Evolutionary conservation across 2,329 filamentous ascomycete genomes (phyloP), one percentile per base, ranked within the genome.

Genomic region (Apiospora phragmitis): DNA sequence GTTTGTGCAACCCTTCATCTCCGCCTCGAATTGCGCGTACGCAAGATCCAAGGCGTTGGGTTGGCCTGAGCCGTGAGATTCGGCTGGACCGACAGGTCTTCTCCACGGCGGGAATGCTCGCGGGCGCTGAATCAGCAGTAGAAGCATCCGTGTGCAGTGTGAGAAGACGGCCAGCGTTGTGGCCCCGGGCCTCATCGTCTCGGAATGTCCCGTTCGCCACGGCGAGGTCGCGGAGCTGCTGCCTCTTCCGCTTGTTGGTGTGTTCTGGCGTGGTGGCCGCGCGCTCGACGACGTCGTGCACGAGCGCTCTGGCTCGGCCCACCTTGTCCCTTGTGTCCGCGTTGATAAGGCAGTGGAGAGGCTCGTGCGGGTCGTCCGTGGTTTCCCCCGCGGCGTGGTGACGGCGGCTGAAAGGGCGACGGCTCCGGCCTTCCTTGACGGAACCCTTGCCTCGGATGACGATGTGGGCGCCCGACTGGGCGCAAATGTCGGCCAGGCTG

Each of bases 391-490:
- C 12, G 24, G 2, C 12, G 11, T 14, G 24, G 49, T 7, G 24
- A 26, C 11, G 49, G 24, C 12, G n/a, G n/a, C n/a, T n/a, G n/a
- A n/a, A 85, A 80, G 93, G 93, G 24, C 14, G 49, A 12, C 24
- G 49, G 49, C 24, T 85, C 80, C 94, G 93, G 83, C 92, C 92
- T 87, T 94, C 92, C 81, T 94, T 94, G 79, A 94, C 92, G 71
- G 92, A 94, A 80, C 92, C 93, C 84, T 93, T 94, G 83, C 92
- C 93, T 80, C 92, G 91, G 79, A 94, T 94, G 73, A 91, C 92
- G 82, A 94, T 94, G 81, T 93, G 94, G 76, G 92, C 92, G 73
- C 88, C 88, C 66, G 92, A 93, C 82, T 94, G 89, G 75, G 88
- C 88, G 80, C 94, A 91, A 92, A 94, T 93, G 80, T 92, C 93